These are phyloP conservation scores for Candida sakaeoensis DNA, from an alignment of 805 yeast genomes.

Conservation along the genomic window DNA sequence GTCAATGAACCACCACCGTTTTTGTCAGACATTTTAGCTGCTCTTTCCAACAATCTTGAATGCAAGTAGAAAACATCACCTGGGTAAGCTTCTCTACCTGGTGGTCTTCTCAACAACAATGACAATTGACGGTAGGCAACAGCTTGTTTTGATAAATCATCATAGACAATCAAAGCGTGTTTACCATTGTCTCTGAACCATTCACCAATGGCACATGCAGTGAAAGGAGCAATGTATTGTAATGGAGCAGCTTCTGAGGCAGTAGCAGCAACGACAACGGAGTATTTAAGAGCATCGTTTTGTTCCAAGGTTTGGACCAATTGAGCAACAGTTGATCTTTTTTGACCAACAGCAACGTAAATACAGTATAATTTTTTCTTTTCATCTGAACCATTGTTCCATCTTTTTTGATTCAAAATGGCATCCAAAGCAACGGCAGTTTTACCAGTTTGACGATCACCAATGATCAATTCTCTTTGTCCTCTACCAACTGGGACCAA, in stretches of 20 bases:
- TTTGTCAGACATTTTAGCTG: constrained; percentile 91
- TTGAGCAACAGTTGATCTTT: constrained; percentile 99
- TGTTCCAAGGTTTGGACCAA: constrained; percentile 98
- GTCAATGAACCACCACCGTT: constrained; percentile 93
- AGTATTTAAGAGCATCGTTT: constrained; percentile 95
- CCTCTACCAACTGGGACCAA: constrained; percentile 99
- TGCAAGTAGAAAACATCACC: constrained; percentile 96
- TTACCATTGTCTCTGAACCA: constrained; percentile 99
- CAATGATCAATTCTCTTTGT: constrained; percentile 99
- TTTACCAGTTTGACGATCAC: constrained; percentile 99
- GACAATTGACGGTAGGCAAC: constrained; percentile 99
- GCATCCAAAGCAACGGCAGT: constrained; percentile 99
- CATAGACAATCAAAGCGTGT: constrained; percentile 95
- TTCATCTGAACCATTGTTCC: constrained; percentile 95
- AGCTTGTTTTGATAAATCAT: constrained; percentile 98
- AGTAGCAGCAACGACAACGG: constrained; percentile 98
- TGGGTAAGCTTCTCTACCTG: constrained; percentile 96
- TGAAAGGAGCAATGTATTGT: constrained; percentile 99
- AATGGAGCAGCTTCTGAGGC: constrained; percentile 99
- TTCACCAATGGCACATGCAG: constrained; percentile 99
- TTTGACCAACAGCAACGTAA: constrained; percentile 99
- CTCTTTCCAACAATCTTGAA: constrained; percentile 94
- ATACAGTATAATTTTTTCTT: constrained; percentile 98
- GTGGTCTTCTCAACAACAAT: constrained; percentile 93
- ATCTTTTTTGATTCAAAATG: constrained; percentile 97